Evolutionary conservation across 805 yeast genomes (phyloP).

Genomic region (Allodekkera sacchari): DNA sequence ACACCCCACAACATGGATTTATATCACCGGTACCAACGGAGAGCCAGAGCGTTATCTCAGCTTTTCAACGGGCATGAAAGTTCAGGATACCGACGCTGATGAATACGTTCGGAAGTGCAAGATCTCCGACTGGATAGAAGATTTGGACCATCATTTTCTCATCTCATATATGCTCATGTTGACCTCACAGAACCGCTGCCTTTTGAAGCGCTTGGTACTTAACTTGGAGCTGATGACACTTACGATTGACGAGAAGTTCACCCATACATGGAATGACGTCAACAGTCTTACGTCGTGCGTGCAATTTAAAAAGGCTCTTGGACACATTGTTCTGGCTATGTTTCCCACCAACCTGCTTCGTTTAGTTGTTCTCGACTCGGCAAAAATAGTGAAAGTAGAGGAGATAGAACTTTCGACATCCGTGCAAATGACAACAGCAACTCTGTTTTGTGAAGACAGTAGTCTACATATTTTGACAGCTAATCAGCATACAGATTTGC

Average conservation of each 20-base stretch:
- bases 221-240: background rate
- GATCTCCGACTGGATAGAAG: constrained; percentile 9
- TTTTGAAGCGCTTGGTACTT: constrained; percentile 2
- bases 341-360: constrained; percentile 1
- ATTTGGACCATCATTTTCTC: background rate
- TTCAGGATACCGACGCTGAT: constrained; percentile 1
- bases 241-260: constrained; percentile 1
- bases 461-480: constrained; percentile 5
- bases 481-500: constrained; percentile 7
- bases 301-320: constrained; percentile 1
- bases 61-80: constrained; percentile 4
- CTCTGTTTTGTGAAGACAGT: too few relatives aligned
- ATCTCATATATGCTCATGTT: constrained; percentile 5
- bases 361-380: background rate
- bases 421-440: too few relatives aligned
- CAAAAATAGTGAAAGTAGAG: background rate
- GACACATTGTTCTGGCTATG: background rate
- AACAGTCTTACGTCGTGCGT: constrained; percentile 1
- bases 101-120: constrained; percentile 8
- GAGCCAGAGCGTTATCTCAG: constrained; percentile 1
- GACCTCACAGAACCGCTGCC: constrained; percentile 8
- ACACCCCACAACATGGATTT: constrained; percentile 5
- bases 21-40: constrained; percentile 2
- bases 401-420: too few relatives aligned
- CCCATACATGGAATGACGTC: background rate